Conservation (phyloP, 2,329 filamentous ascomycete genomes). For the Sporothrix pseudoabietina region DNA sequence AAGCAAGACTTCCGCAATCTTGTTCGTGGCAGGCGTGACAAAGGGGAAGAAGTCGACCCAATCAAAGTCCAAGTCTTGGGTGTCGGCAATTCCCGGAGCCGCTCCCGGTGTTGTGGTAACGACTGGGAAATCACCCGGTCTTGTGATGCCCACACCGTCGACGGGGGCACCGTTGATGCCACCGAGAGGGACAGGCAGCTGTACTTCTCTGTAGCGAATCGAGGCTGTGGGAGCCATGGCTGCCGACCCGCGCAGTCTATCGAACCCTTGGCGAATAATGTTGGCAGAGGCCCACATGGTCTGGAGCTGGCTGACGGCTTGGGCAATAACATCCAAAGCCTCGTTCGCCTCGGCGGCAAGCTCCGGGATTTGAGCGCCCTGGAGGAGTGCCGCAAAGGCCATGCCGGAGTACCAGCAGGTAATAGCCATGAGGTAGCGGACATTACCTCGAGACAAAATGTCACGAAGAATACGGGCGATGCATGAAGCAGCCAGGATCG, state of each 20-base stretch:
- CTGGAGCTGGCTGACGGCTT: slow-evolving; percentile 14
- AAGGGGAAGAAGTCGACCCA: slow-evolving; percentile 26
- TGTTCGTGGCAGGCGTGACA: slow-evolving; percentile 24
- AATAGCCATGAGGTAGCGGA: slow-evolving; percentile 25
- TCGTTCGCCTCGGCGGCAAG: slow-evolving; percentile 23
- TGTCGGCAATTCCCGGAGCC: background rate
- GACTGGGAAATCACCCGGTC: background rate
- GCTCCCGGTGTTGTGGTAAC: background rate
- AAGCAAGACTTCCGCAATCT: slow-evolving; percentile 16
- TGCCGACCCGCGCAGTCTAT: background rate
- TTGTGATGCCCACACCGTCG: background rate
- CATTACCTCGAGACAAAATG: slow-evolving; percentile 17
- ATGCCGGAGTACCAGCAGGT: slow-evolving; percentile 25
- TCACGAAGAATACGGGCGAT: slow-evolving; percentile 24
- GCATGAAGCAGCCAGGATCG: slow-evolving; percentile 24
- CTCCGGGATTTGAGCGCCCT: slow-evolving; percentile 7
- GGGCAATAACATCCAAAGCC: slow-evolving; percentile 10
- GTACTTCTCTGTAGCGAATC: background rate
- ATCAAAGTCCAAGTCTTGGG: slow-evolving; percentile 11
- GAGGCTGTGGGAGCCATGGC: background rate
- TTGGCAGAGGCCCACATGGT: slow-evolving; percentile 24
- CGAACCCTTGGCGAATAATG: slow-evolving; percentile 22
- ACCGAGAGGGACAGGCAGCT: background rate
- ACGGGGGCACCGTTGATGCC: background rate
- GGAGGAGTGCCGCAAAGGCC: slow-evolving; percentile 14